Evolutionary conservation across 768 basidiomycete species (phyloP), one percentile per base, ranked within the genome.

Genomic region (Amanita inopinata): DNA sequence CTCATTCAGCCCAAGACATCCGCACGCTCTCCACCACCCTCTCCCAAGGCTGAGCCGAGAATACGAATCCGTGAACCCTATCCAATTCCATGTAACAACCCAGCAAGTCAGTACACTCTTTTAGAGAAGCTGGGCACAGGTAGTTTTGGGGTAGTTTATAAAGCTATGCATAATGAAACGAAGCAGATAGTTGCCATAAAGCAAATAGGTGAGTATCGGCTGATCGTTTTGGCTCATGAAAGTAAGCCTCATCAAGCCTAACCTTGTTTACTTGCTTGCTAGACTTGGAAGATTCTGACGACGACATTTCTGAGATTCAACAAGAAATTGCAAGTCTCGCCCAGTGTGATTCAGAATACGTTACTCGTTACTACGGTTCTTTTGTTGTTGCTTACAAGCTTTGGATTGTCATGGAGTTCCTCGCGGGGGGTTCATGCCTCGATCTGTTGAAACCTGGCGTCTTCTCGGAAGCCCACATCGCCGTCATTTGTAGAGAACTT

Each of bases 381-480:
- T 99, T 99, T 61, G 90, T 99, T 41, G 81, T 90, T 50, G 80
- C 86, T 25, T 98, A 94, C 70, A 94, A 97, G 62, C 71, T 99
- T 17, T 99, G 96, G 96, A 99, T 99, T 56, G 67, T 99, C 55
- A 98, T 99, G 96, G 96, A 99, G 62, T 99, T 90, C 63, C 82
- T 98, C 41, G 92, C 91, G 0, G 96, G 96, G 32, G 96, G 96
- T n/a, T 96, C 92, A 19, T 97, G 96, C 64, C 76, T 97, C 42
- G 96, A 98, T 62, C 73, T 99, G 42, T 76, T 98, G 52, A 96
- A 94, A 62, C 76, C 90, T 1, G 94, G 90, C 19, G 67, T 76
- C 22, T 96, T 97, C 61, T 78, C 83, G 10, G 96, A 99, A 62
- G 74, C 78, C 0, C 93, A 98, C 55, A 98, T 98, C 50, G 92